Conservation (phyloP, 2,329 filamentous ascomycete genomes). For the Pseudogymnoascus sp. region DNA sequence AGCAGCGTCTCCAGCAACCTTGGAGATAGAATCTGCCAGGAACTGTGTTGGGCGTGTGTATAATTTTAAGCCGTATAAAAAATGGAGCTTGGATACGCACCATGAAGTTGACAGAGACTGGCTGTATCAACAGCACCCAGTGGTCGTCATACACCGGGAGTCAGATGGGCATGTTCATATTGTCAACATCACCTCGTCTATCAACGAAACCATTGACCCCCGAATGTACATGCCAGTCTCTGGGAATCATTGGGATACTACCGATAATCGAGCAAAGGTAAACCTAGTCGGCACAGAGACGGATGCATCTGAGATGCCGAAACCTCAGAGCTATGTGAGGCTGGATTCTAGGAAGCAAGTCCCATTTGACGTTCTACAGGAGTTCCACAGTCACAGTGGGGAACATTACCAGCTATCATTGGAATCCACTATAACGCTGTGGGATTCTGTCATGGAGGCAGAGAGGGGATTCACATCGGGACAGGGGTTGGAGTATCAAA, state of each 20-base stretch:
- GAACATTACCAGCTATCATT: not conserved
- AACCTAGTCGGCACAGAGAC: not conserved
- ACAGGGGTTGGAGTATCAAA: not conserved
- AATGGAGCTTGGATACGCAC: not conserved
- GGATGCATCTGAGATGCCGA: not conserved
- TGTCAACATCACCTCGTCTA: not conserved
- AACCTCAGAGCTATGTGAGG: not conserved
- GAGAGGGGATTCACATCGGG: not conserved
- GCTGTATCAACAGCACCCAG: not conserved
- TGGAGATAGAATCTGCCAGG: not conserved
- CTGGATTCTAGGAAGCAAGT: not conserved
- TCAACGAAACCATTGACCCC: not conserved
- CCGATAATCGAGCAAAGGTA: not conserved
- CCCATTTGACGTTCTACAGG: not conserved
- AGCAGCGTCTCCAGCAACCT: not conserved
- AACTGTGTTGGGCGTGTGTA: not conserved
- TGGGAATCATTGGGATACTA: not conserved
- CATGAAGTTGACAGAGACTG: not conserved
- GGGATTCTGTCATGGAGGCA: not conserved
- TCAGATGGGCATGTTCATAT: not conserved
- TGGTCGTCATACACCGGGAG: not conserved
- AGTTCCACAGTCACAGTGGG: not conserved
- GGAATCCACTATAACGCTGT: not conserved
- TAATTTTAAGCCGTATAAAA: not conserved
- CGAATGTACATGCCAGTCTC: not conserved